Evolutionary conservation across 2,329 filamentous ascomycete species (phyloP), one percentile per base, ranked within the genome.

Genomic region (Sporothrix inflata): DNA sequence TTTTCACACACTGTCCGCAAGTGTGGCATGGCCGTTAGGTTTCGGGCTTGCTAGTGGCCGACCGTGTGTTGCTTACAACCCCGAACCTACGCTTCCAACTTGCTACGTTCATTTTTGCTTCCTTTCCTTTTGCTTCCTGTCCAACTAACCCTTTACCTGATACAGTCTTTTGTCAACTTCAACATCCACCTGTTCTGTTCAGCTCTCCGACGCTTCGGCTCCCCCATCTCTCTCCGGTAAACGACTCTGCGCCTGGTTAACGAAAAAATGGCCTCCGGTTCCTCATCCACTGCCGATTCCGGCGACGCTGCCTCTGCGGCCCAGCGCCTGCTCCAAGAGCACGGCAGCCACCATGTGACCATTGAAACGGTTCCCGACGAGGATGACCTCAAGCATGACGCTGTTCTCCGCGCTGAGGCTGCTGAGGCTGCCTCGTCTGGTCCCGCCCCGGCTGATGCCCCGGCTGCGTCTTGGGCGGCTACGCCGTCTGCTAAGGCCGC

Each of bases 311-410:
- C 84, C 73, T 88, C 87, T 73, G 85, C 85, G 73, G 87, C 87
- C 57, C 88, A 91, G 81, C 87, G 86, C 83, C 87, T 92, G 74
- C 85, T 89, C 78, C 85, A 90, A 79, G 87, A 89, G 81, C 91
- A 92, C 77, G 82, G 86, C 76, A 82, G 86, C 76, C 86, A 86
- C 74, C 86, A 89, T 78, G 87, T 88, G 75, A 94, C 90, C 30
- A 87, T 97, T 75, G 94, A 97, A 82, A 94, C 97, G 66, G 90
- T 88, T 51, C 86, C 87, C 38, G 94, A 97, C 79, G 93, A 97
- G 81, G 93, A 97, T 55, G 88, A 93, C 75, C 81, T 90, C 75
- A 83, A 84, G 75, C 78, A 76, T 47, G 74, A 75, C 6, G 71
- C 74, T 55, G 51, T 40, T 6, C 87, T 82, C 83, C 88, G 77